phyloP scores from a whole-genome alignment of 2,329 filamentous ascomycete genomes.

The Emergomyces orientalis region DNA sequence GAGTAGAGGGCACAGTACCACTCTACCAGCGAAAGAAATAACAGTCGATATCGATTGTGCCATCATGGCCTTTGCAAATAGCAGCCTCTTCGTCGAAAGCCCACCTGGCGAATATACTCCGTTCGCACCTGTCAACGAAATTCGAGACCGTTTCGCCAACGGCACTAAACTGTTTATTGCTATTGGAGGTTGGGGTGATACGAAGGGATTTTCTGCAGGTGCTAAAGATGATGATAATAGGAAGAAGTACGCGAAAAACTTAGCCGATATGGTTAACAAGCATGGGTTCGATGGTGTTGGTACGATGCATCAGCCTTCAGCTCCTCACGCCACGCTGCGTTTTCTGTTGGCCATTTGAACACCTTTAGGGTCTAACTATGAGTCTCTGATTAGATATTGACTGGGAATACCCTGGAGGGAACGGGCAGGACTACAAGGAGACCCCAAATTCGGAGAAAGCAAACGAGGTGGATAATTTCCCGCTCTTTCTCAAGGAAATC shows the following conservation, averaged over 20 bases:
- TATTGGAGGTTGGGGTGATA: constrained; percentile 61
- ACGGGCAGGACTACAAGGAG: constrained; percentile 44
- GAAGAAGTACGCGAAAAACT: constrained; percentile 53
- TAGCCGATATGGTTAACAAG: constrained; percentile 52
- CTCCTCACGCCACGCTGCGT: not conserved
- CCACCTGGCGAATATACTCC: constrained; percentile 41
- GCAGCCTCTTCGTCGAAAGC: constrained; percentile 41
- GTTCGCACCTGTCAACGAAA: constrained; percentile 44
- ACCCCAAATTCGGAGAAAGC: constrained; percentile 49
- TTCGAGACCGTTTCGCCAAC: constrained; percentile 45
- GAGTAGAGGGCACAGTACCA: constrained; percentile 35
- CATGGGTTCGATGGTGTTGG: constrained; percentile 58
- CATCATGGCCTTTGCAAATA: constrained; percentile 47
- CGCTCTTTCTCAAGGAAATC: constrained; percentile 50
- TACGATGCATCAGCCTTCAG: constrained; percentile 22
- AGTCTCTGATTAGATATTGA: constrained; percentile 47
- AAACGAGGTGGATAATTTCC: constrained; percentile 54
- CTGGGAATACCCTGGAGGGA: constrained; percentile 56
- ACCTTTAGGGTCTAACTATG: not conserved
- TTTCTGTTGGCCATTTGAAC: not conserved
- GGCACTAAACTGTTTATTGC: constrained; percentile 57
- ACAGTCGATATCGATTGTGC: constrained; percentile 46
- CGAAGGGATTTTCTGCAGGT: constrained; percentile 48
- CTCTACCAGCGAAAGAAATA: constrained; percentile 26
- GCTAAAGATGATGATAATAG: constrained; percentile 46